Base-by-base conservation (phyloP, 2,329 filamentous ascomycete genomes). In the Stagonosporopsis chrysanthemi region DNA sequence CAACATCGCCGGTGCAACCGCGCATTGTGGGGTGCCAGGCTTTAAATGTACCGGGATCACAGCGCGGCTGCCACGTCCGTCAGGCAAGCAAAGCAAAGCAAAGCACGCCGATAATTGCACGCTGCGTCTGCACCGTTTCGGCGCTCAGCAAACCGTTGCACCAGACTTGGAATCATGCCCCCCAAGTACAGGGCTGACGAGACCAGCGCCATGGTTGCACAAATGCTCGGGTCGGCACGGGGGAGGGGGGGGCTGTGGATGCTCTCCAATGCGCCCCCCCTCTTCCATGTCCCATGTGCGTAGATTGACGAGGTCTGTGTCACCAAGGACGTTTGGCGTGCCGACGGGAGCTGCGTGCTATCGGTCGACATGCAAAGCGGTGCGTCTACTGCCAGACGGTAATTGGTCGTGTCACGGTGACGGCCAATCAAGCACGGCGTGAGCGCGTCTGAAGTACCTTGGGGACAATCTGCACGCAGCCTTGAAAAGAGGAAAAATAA, bases 191-290 rank as follows among this genome's bases (percentile, higher is more conserved):
- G 43, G 54, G 54, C 54, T 57, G 48, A 38, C 48, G 26, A 49
- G n/a, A n/a, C 54, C 54, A 52, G 54, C 48, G 23, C 39, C 29
- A 40, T 57, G 48, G 54, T 57, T 57, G 26, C 54, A 63, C 72
- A 67, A 71, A 66, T 68, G 54, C 60, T 66, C 69, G 72, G 73
- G 62, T 64, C 73, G 73, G 73, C 65, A 72, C 73, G 73, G 66
- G 61, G 26, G 5, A 5, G 26, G 26, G n/a, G n/a, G n/a, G n/a
- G n/a, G n/a, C 51, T 58, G 63, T 70, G 55, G 63, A 44, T 47
- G 47, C 36, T 39, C 39, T 39, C 43, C n/a, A n/a, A n/a, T 26
- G 4, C 24, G 4, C 24, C 24, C 24, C 24, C 24, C 24, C 24
- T 7, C 24, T 26, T 26, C 24, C 24, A 26, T 26, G 24, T 26